Percentiles rank a stretch among this genome's conserved stretches.
These are phyloP conservation scores for Hypholoma fasciculare DNA, from an alignment of 768 basidiomycete genomes.

Conservation along the genomic window DNA sequence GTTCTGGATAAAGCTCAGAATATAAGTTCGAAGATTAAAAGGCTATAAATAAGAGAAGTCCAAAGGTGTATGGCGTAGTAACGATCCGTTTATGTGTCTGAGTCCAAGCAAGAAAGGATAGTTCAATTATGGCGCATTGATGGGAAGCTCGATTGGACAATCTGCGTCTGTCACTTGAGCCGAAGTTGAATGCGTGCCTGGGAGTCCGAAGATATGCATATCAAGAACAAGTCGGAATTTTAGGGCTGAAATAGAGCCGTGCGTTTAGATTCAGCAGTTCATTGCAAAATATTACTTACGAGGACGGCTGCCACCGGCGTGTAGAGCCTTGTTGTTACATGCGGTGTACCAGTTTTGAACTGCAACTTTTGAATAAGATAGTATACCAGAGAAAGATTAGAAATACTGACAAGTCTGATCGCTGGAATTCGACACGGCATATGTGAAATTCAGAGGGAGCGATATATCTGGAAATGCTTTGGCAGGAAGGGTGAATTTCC, in stretches of 20 bases:
- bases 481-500: conserved; percentile 60
- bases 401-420: conserved; percentile 75
- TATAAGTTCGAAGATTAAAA: no score
- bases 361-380: conserved; percentile 22
- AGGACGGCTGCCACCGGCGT: conserved; percentile 50
- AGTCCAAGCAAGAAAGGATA: conserved; percentile 1
- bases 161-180: conserved; percentile 58
- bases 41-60: no score
- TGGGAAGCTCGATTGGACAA: conserved; percentile 70
- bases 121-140: conserved; percentile 41
- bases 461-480: conserved; percentile 63
- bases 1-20: no score
- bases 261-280: neutral
- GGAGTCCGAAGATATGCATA: conserved; percentile 72
- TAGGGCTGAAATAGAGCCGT: conserved; percentile 39
- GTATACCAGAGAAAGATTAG: conserved; percentile 4
- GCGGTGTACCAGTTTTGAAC: conserved; percentile 78
- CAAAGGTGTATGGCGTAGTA: conserved; percentile 8
- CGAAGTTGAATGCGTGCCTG: conserved; percentile 49
- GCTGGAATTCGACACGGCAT: conserved; percentile 73
- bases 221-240: conserved; percentile 65
- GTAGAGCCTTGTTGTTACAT: conserved; percentile 62
- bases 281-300: conserved; percentile 41
- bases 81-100: conserved; percentile 6
- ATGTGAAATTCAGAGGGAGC: conserved; percentile 84